Percentiles rank a stretch among this genome's conserved stretches.
Evolutionary conservation across 805 yeast species (phyloP).

Genomic region (Wickerhamiella shivajii): DNA sequence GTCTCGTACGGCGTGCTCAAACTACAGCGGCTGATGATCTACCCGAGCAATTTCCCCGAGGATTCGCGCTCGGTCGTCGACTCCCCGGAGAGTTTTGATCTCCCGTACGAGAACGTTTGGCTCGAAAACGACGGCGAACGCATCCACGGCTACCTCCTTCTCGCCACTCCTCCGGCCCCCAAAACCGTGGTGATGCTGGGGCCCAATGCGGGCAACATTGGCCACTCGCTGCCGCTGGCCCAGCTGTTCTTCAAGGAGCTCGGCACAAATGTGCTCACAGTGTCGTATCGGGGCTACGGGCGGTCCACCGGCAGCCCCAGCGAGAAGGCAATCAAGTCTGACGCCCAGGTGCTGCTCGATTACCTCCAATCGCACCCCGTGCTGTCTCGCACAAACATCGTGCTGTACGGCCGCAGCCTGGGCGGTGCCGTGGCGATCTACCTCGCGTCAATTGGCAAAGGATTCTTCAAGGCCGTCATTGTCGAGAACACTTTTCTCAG

Average conservation of each 20-base stretch:
- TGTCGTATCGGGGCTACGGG: slow-evolving; percentile 89
- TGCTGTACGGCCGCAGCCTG: slow-evolving; percentile 75
- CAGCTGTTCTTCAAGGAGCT: slow-evolving; percentile 45
- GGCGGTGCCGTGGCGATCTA: slow-evolving; percentile 94
- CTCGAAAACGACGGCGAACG: slow-evolving; percentile 49
- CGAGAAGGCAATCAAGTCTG: slow-evolving; percentile 68
- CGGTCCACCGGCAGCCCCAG: slow-evolving; percentile 58
- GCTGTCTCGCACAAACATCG: slow-evolving; percentile 36
- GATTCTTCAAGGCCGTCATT: slow-evolving; percentile 44
- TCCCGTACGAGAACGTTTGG: slow-evolving; percentile 48
- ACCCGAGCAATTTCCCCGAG: slow-evolving; percentile 68
- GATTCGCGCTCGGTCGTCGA: slow-evolving; percentile 54
- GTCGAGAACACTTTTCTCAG: slow-evolving; percentile 79
- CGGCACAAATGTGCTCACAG: slow-evolving; percentile 64
- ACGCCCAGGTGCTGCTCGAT: slow-evolving; percentile 58
- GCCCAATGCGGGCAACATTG: slow-evolving; percentile 95
- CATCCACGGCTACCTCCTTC: slow-evolving; percentile 50
- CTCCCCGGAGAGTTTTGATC: slow-evolving; percentile 55
- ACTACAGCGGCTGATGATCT: slow-evolving; percentile 51
- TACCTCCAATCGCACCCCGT: slow-evolving; percentile 41
- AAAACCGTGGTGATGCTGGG: slow-evolving; percentile 67
- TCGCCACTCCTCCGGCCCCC: slow-evolving; percentile 21
- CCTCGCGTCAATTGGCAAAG: slow-evolving; percentile 46
- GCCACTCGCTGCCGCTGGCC: slow-evolving; percentile 74
- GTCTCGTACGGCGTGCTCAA: slow-evolving; percentile 8